These are phyloP conservation scores for Neurospora sp. DNA, from an alignment of 495 filamentous ascomycete species.

Conservation along the genomic window DNA sequence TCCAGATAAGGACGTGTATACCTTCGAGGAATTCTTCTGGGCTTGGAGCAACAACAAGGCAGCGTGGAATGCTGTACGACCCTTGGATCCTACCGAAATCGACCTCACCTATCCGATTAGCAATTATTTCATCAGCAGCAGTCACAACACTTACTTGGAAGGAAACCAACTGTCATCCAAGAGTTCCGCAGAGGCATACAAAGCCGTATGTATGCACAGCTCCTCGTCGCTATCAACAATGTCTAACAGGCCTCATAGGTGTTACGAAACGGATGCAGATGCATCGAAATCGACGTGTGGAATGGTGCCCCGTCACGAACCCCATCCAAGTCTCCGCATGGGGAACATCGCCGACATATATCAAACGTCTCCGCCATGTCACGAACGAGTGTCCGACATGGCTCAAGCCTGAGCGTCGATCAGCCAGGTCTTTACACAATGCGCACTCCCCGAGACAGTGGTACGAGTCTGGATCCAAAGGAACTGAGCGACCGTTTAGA, in stretches of 20 bases:
- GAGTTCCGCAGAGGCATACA: conserved; percentile 72
- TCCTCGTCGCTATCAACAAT: neutral
- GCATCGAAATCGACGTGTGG: conserved; percentile 95
- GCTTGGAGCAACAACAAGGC: conserved; percentile 26
- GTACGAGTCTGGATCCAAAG: conserved; percentile 17
- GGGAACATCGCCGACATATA: conserved; percentile 24
- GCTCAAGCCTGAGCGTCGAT: conserved; percentile 8
- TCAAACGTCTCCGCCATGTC: conserved; percentile 31
- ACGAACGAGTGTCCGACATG: conserved; percentile 21
- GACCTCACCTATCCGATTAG: conserved; percentile 51
- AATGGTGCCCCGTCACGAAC: conserved; percentile 44
- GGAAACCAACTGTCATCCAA: conserved; percentile 80
- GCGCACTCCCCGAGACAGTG: conserved; percentile 9
- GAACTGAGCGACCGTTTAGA: conserved; percentile 11
- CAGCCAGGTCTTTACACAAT: conserved; percentile 2
- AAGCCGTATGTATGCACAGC: conserved; percentile 39
- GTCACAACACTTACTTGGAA: conserved; percentile 77
- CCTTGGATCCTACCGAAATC: conserved; percentile 13
- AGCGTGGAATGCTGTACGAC: conserved; percentile 25
- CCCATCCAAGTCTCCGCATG: conserved; percentile 19
- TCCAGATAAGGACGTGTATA: conserved; percentile 23
- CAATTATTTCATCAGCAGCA: conserved; percentile 85
- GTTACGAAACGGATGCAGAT: conserved; percentile 69
- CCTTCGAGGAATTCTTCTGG: conserved; percentile 33
- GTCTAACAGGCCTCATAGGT: conserved; percentile 17